Conservation (phyloP, 179 eudicot genomes). For the Sideroxylon spinosum region DNA sequence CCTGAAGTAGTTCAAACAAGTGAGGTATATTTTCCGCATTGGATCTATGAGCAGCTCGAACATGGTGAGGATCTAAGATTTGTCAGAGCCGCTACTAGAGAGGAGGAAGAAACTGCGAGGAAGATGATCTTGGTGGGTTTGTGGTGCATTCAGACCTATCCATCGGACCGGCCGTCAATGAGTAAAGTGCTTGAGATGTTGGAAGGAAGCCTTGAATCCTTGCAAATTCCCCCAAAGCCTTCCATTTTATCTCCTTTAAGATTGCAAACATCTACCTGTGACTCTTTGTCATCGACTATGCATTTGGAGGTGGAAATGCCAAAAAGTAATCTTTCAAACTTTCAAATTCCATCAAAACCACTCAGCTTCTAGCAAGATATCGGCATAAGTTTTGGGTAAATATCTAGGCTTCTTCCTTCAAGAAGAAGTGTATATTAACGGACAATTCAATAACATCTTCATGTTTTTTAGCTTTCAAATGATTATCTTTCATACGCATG, state of each 20-base stretch:
- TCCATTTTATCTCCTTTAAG: not conserved
- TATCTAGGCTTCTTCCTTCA: too few species aligned
- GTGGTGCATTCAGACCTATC: conserved; percentile 28
- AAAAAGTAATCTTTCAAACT: too few species aligned
- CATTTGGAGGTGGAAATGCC: not conserved
- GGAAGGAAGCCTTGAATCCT: conserved; percentile 12
- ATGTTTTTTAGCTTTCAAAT: too few species aligned
- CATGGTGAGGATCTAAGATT: conserved; percentile 6
- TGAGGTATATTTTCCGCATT: conserved; percentile 24
- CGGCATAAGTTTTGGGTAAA: too few species aligned
- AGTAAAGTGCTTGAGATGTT: conserved; percentile 14
- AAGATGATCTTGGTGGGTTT: conserved; percentile 35
- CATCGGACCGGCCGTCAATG: conserved; percentile 10
- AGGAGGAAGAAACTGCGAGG: conserved; percentile 18
- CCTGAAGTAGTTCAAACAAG: conserved; percentile 15
- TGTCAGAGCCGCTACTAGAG: conserved; percentile 2
- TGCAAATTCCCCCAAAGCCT: conserved; percentile 14
- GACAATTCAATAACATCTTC: too few species aligned
- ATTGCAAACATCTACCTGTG: not conserved
- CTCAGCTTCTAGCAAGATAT: too few species aligned
- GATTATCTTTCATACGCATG: too few species aligned
- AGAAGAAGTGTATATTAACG: too few species aligned
- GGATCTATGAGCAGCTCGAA: conserved; percentile 13
- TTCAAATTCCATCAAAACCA: too few species aligned
- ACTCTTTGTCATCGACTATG: not conserved